These are phyloP conservation scores for Colletotrichum eleusines DNA, from an alignment of 2,329 filamentous ascomycete species.

Conservation along the genomic window DNA sequence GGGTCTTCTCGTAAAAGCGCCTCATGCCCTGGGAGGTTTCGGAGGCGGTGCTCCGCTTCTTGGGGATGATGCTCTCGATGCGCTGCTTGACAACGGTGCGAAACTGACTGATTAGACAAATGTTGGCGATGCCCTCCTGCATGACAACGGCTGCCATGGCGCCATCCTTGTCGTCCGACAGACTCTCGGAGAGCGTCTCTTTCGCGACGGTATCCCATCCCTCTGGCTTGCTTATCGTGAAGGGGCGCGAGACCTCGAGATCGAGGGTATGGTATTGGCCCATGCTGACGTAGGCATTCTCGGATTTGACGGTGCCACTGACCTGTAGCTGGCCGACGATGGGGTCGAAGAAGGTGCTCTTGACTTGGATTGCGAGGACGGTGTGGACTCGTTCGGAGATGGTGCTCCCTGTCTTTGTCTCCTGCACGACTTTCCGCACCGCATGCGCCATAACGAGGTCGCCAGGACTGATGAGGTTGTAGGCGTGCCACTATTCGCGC, in stretches of 20 bases:
- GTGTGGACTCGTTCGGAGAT: constrained; percentile 66
- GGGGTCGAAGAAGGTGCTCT: constrained; percentile 70
- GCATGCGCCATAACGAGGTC: constrained; percentile 68
- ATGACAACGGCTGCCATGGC: constrained; percentile 92
- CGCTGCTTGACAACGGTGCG: constrained; percentile 80
- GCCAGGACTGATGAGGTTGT: constrained; percentile 68
- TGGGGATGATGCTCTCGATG: constrained; percentile 75
- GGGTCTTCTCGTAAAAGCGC: constrained; percentile 82
- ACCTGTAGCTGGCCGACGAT: constrained; percentile 67
- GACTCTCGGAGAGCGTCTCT: constrained; percentile 81
- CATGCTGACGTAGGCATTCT: constrained; percentile 65
- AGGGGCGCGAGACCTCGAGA: constrained; percentile 87
- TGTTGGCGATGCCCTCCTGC: constrained; percentile 88
- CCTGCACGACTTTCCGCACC: constrained; percentile 65
- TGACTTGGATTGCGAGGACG: constrained; percentile 68
- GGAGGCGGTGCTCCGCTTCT: constrained; percentile 73
- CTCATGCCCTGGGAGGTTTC: constrained; percentile 79
- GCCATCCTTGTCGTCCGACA: constrained; percentile 82
- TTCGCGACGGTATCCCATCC: constrained; percentile 89
- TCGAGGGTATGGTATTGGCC: constrained; percentile 76
- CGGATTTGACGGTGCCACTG: constrained; percentile 64
- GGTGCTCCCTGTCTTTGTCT: constrained; percentile 61
- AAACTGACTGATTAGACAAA: constrained; percentile 84
- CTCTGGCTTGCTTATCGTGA: constrained; percentile 85
- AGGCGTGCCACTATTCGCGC: constrained; percentile 65